Base-by-base conservation (phyloP, 75 land plant species). In the Sequoiadendron giganteum region DNA sequence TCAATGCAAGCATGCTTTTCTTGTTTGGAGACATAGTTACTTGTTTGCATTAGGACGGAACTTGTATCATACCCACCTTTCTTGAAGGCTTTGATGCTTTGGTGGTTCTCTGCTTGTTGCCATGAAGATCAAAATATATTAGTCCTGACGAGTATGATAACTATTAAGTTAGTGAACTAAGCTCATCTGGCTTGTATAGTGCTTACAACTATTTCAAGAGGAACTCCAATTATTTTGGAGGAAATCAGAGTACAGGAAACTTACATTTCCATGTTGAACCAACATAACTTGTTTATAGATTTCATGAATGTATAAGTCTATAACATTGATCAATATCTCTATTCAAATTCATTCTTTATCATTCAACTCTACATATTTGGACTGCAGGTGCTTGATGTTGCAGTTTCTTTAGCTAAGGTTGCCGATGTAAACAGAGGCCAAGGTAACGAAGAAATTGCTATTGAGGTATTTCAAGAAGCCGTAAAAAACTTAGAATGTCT, bases 371-470 rank as follows among this genome's bases (percentile, higher is more conserved):
- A 11, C 28, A 81, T 54, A 25, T 89, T 54, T 68, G 21, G 54
- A 15, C 28, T 86, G 72, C 92, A 97, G 99, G 70, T 91, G 19
- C 39, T 98, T 19, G 99, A 96, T 77, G 89, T 98, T n/a, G 98
- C 95, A 34, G 92, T 92, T 61, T 98, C 99, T 21, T 94, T 98
- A 21, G 96, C 99, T 78, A 98, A 98, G 91, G 99, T 98, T 78
- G 98, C 98, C 75, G 99, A 98, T 90, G 94, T 96, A 30, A 95
- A 98, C 87, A 90, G 94, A 86, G 90, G 85, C 87, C 87, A 96
- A 38, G 97, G 95, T 19, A 89, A 94, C 52, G 94, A 96, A 72
- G 56, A 85, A 83, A 85, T 79, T 86, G 98, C 98, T 10, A 73
- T 87, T 39, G 91, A 92, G 89, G 94, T 97, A 43, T 98, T 98